Base-by-base conservation (phyloP, 768 basidiomycete species). In the Pulveroboletus frians region DNA sequence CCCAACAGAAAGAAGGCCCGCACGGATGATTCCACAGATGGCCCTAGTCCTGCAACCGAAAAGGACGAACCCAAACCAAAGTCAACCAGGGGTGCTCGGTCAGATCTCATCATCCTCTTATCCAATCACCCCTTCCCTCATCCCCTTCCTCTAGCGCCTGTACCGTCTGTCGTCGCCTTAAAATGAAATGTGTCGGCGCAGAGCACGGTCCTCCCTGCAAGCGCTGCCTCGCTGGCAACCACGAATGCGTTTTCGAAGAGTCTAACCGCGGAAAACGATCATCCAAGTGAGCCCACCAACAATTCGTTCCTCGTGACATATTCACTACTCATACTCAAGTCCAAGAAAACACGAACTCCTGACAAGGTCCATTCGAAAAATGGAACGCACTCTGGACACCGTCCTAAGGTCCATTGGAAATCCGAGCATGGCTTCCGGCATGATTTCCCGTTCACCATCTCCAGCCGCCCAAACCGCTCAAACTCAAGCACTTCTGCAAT, bases 241-340 rank as follows among this genome's bases (percentile, higher is more conserved):
- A 94, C 60, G 91, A 95, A 58, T 99, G 96, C 62, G 80, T 96
- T 38, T 98, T 99, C 55, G 93, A 98, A 71, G 95, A 97, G 66
- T 92, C 88, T 2, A 94, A 97, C 65, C 80, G 96, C 41, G 96
- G 96, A 36, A 95, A 94, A 66, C 82, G 90, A 10, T 81, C 87
- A 18, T 79, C 85, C 47, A 91, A 89, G 89, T 90, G 68, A 55
- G 77, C 18, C 18, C 41, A 18, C 39, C 50, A 46, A 36, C 38
- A 46, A 20, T 43, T 27, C 42, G 37, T 51, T 56, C 39, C 47
- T 58, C 50, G 36, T 55, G 60, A 52, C 61, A 58, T 65, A 47
- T 54, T 54, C 57, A 68, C 54, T 49, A 47, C 56, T 69, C 50
- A 66, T 52, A 53, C 54, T 39, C 46, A 61, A 68, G 62, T 56